These are phyloP conservation scores for Blastobotrys arbuscula DNA, from an alignment of 1,139 yeast genomes.

Conservation along the genomic window DNA sequence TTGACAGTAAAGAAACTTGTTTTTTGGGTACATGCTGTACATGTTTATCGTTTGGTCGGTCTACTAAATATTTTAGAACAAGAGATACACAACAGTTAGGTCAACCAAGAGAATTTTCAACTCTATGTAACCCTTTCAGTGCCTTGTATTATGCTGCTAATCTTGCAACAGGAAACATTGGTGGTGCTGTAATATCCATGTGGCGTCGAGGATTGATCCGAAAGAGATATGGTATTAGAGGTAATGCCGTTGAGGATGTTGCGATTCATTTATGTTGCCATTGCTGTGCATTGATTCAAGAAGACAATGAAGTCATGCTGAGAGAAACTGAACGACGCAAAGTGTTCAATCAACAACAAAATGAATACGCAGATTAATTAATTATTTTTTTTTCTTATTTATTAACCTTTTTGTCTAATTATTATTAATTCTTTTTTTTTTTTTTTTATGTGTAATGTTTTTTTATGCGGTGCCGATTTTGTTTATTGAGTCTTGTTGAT, in stretches of 20 bases:
- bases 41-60: slow-evolving; percentile 8
- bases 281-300: slow-evolving; percentile 10
- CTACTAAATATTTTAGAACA: background rate
- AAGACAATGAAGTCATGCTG: slow-evolving; percentile 6
- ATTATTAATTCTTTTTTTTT: too few species aligned
- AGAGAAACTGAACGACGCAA: slow-evolving; percentile 7
- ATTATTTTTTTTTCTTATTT: background rate
- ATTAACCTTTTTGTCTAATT: background rate
- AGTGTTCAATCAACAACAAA: slow-evolving; percentile 4
- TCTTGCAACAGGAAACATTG: background rate
- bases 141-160: slow-evolving; percentile 5
- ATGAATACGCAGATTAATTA: background rate
- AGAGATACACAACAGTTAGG: slow-evolving; percentile 5
- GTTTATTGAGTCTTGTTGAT: too few species aligned
- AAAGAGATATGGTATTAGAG: slow-evolving; percentile 8
- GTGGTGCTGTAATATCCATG: slow-evolving; percentile 5
- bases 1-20: slow-evolving; percentile 3
- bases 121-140: slow-evolving; percentile 5
- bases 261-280: slow-evolving; percentile 9
- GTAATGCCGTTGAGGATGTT: slow-evolving; percentile 1
- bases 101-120: background rate
- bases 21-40: slow-evolving; percentile 8
- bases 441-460: too few species aligned
- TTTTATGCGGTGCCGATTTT: too few species aligned
- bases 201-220: slow-evolving; percentile 6